Evolutionary conservation across 2,329 filamentous ascomycete genomes (phyloP).

Genomic region (Nothophaeocryptopus gaeumannii): DNA sequence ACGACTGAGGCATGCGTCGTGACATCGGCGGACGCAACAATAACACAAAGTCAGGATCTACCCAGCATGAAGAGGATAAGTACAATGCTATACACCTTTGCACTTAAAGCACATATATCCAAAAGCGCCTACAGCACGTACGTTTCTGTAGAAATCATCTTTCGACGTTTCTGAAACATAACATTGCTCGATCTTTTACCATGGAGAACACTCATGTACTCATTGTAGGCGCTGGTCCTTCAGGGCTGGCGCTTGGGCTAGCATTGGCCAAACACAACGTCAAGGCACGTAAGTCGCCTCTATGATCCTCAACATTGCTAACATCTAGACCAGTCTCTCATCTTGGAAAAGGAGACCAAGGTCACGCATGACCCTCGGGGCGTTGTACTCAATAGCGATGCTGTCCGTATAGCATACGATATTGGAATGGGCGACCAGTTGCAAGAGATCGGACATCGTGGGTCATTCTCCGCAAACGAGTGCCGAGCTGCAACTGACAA

Average conservation of each 20-base stretch:
- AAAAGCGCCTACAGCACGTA: too few species aligned
- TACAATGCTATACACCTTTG: too few species aligned
- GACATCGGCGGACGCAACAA: too few species aligned
- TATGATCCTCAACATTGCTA: neutral
- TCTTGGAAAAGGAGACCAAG: slow-evolving; percentile 9
- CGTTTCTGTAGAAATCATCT: too few species aligned
- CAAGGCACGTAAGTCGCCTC: neutral
- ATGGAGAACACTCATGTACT: slow-evolving; percentile 4
- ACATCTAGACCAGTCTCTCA: slow-evolving; percentile 1
- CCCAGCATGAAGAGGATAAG: too few species aligned
- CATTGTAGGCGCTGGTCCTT: slow-evolving; percentile 2
- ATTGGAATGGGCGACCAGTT: slow-evolving; percentile 7
- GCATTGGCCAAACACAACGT: slow-evolving; percentile 2
- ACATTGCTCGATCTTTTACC: neutral
- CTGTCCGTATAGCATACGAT: slow-evolving; percentile 6
- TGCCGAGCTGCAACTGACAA: too few species aligned
- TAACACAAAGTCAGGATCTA: too few species aligned
- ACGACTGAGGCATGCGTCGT: too few species aligned
- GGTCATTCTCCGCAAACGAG: neutral
- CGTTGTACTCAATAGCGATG: slow-evolving; percentile 9
- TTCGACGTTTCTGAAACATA: too few species aligned
- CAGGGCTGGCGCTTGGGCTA: slow-evolving; percentile 3
- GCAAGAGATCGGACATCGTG: slow-evolving; percentile 9
- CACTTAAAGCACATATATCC: too few species aligned
- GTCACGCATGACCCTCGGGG: slow-evolving; percentile 10